Base-by-base conservation (phyloP, 495 filamentous ascomycete genomes). In the Gamarada debralockiae region DNA sequence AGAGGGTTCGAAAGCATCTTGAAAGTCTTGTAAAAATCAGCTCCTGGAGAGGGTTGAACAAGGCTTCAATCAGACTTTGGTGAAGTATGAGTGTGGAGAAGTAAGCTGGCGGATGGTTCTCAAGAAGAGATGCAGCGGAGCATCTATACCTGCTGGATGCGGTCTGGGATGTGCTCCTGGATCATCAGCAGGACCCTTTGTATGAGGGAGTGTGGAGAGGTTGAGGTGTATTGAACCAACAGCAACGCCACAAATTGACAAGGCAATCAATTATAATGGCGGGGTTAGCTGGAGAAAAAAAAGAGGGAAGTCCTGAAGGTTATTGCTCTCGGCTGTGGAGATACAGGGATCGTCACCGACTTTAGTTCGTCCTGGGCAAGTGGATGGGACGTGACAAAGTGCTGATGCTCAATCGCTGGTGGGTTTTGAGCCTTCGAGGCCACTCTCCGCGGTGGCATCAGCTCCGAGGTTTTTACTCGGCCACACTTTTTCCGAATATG, bases 1-100 rank as follows among this genome's bases (percentile, higher is more conserved):
- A 81, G 74, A 48, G 78, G 78, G 59, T 80, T 81, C 36, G 77
- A 80, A 65, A 81, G 67, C 78, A 81, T 81, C 53, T 69, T 77
- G 64, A 50, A 33, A 2, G 18, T 34, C 42, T 53, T 37, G 31
- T 2, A 14, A 38, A 34, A 37, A 14, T 37, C 21, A 43, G 21
- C 36, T 29, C 34, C 31, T 20, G 33, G 20, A 34, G 34, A 45
- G 38, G 29, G 9, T 23, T 20, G 33, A 21, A 43, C 17, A n/a
- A 50, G 36, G 20, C 37, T 23, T 44, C 24, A 52, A 27, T 12
- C 22, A 10, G 33, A 17, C 3, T 25, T 52, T 46, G 49, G 50
- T 34, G 41, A 41, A 37, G 27, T 50, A 55, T 48, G 44, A 61
- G 39, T 37, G 53, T 49, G 56, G 58, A 61, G 60, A 59, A 57